These are phyloP conservation scores for Filosporella fistucella DNA, from an alignment of 495 filamentous ascomycete genomes.

Conservation along the genomic window DNA sequence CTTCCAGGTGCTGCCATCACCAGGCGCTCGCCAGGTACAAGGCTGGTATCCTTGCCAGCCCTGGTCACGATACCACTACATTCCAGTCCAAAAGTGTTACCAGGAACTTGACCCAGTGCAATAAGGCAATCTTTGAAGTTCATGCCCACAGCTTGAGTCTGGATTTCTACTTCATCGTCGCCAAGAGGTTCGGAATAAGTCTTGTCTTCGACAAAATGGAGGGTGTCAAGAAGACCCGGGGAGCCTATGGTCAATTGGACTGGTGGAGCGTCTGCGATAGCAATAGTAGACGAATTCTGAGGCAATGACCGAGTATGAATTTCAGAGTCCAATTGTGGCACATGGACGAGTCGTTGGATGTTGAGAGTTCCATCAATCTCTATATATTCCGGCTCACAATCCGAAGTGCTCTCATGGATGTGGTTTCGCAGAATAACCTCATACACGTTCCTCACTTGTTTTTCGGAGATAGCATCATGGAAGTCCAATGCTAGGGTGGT, in stretches of 20 bases:
- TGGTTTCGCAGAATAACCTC: too few relatives aligned
- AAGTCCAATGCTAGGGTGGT: too few relatives aligned
- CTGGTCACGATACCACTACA: slow-evolving; percentile 18
- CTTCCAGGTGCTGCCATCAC: slow-evolving; percentile 28
- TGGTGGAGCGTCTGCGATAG: not conserved
- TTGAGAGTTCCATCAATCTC: too few relatives aligned
- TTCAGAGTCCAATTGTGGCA: too few relatives aligned
- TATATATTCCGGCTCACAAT: too few relatives aligned
- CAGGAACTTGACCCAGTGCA: slow-evolving; percentile 23
- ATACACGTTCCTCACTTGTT: too few relatives aligned
- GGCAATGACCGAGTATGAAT: not conserved
- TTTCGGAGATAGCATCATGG: too few relatives aligned
- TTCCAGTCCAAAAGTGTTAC: slow-evolving; percentile 28
- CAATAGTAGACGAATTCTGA: too few relatives aligned
- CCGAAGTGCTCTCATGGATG: too few relatives aligned
- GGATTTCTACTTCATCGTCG: slow-evolving; percentile 20
- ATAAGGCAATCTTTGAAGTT: slow-evolving; percentile 31
- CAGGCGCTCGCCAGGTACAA: slow-evolving; percentile 35
- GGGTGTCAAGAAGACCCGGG: not conserved
- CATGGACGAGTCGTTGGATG: too few relatives aligned
- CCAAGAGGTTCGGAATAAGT: not conserved
- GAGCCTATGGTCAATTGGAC: not conserved
- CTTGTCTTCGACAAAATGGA: not conserved
- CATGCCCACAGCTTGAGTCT: slow-evolving; percentile 26
- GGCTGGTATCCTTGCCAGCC: not conserved